Evolutionary conservation across 257 asterid species (phyloP).

Genomic region (Oldenlandia corymbosa): DNA sequence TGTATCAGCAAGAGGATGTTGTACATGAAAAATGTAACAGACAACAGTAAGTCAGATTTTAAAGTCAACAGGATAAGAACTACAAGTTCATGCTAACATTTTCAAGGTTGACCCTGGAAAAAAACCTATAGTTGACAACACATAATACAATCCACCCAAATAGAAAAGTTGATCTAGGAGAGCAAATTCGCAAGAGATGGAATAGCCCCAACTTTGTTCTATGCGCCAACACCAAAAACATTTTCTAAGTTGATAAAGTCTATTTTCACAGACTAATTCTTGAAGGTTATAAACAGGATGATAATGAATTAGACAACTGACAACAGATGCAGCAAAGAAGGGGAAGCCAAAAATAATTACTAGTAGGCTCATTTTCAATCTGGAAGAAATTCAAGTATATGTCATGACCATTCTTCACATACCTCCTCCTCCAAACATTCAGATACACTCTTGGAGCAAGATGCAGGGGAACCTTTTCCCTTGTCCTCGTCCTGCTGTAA

Average conservation of each 20-base stretch:
- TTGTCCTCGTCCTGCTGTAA: conserved; percentile 70
- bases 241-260: not conserved
- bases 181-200: not conserved
- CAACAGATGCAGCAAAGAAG: not conserved
- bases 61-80: not conserved
- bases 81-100: not conserved
- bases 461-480: conserved; percentile 50
- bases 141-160: too few relatives aligned
- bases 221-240: not conserved
- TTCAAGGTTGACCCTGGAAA: not conserved
- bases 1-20: not conserved
- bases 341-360: not conserved
- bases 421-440: conserved; percentile 92
- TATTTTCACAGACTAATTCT: not conserved
- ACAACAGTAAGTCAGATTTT: not conserved
- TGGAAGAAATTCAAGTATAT: not conserved
- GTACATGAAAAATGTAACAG: not conserved
- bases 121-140: not conserved
- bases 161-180: not conserved
- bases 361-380: not conserved
- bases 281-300: not conserved
- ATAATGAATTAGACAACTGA: not conserved
- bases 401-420: conserved; percentile 7
- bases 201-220: not conserved
- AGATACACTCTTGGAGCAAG: conserved; percentile 51